Percentiles rank a stretch among this genome's conserved stretches.
These are phyloP conservation scores for Glomus cerebriforme DNA, from an alignment of 192 early-diverging fungal genomes.

Conservation along the genomic window DNA sequence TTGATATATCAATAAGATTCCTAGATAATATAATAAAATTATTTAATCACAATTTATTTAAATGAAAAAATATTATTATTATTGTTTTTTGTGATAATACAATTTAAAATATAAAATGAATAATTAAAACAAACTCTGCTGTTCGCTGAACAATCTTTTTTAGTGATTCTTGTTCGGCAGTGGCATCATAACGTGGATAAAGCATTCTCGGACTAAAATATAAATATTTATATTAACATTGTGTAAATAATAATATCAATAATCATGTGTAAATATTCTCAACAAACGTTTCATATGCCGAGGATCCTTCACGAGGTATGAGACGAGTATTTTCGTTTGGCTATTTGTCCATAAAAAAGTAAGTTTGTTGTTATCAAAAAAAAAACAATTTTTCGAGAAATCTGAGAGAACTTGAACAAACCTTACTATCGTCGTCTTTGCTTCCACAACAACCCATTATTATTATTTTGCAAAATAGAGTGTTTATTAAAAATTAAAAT, in stretches of 20 bases:
- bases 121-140: conserved; percentile 9
- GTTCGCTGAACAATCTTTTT: conserved; percentile 25
- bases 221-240: background rate
- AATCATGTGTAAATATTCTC: background rate
- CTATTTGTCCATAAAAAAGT: background rate
- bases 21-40: background rate
- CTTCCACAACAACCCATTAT: conserved; percentile 31
- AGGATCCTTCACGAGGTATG: background rate
- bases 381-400: background rate
- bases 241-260: background rate
- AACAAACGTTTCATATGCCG: background rate
- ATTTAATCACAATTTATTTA: background rate
- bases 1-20: conserved; percentile 31
- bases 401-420: background rate
- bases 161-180: conserved; percentile 9
- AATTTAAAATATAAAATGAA: background rate
- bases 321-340: conserved; percentile 15
- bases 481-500: background rate
- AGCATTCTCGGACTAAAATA: background rate
- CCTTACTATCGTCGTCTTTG: conserved; percentile 19
- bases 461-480: background rate
- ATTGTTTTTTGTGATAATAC: too few species aligned
- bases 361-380: background rate
- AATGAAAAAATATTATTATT: background rate
- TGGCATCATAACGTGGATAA: conserved; percentile 9